Percentiles rank a stretch among this genome's conserved stretches.
These are phyloP conservation scores for Boletus mariae DNA, from an alignment of 1,284 basidiomycete genomes.

Conservation along the genomic window DNA sequence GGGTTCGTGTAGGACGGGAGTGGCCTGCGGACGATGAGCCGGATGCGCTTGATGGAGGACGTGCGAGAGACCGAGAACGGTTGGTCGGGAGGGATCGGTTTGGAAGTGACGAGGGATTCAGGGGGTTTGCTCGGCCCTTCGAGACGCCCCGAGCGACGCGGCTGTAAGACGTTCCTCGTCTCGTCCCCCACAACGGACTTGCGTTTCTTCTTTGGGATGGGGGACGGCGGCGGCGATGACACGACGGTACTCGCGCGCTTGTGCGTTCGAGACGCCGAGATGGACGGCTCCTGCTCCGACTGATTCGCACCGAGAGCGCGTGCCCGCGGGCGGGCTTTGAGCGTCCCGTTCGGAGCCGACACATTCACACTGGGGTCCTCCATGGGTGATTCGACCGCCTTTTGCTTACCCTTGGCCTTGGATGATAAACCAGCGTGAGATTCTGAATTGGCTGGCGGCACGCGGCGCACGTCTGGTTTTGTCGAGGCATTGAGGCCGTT, in stretches of 20 bases:
- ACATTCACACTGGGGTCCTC: constrained; percentile 6
- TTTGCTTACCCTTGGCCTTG: constrained; percentile 35
- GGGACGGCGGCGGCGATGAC: constrained; percentile 19
- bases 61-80: constrained; percentile 8
- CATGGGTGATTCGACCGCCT: constrained; percentile 35
- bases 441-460: constrained; percentile 5
- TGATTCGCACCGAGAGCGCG: constrained; percentile 1
- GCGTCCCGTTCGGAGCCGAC: constrained; percentile 14
- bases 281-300: constrained; percentile 13
- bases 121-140: constrained; percentile 18
- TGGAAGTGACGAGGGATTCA: constrained; percentile 2
- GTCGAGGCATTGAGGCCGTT: constrained; percentile 4
- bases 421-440: constrained; percentile 14
- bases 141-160: constrained; percentile 25
- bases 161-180: constrained; percentile 6
- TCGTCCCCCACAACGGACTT: constrained; percentile 15
- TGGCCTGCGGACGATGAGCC: constrained; percentile 65
- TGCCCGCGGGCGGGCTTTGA: constrained; percentile 10
- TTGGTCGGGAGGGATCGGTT: not conserved
- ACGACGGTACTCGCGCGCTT: constrained; percentile 17
- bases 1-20: constrained; percentile 63
- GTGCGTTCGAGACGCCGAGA: constrained; percentile 8
- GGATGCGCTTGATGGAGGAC: constrained; percentile 54
- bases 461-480: constrained; percentile 12
- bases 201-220: constrained; percentile 24